Evolutionary conservation across 768 basidiomycete species (phyloP), one percentile per base, ranked within the genome.

Genomic region (Ramaria rubella): DNA sequence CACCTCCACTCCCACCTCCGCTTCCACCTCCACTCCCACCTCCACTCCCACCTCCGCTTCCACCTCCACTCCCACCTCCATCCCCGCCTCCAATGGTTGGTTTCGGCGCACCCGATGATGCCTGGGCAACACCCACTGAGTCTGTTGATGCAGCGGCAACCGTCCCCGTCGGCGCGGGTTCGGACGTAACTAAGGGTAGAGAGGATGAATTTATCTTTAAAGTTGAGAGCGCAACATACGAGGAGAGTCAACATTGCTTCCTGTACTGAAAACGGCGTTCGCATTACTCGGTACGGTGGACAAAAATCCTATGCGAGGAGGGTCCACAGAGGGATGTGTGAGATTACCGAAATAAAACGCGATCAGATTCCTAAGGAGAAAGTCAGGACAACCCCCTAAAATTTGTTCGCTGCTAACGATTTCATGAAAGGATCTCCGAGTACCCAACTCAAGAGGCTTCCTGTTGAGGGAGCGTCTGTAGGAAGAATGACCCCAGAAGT

Each of bases 341-440:
- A 88, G 65, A 61, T 89, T 86, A 6, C 88, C 88, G 64, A 81
- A 89, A 67, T 88, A 78, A 65, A 81, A 90, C 23, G 86, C 71
- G 14, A 82, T 75, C 17, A 89, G 64, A 5, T 82, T 85, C 12
- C 88, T 87, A 60, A 23, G 29, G 42, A 19, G 29, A n/a, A 53
- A 55, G 33, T 36, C 31, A 31, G 14, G 14, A n/a, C n/a, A n/a
- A n/a, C n/a, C n/a, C n/a, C n/a, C n/a, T n/a, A n/a, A n/a, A n/a
- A n/a, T n/a, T n/a, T n/a, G n/a, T n/a, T n/a, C n/a, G n/a, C 17
- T 17, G 70, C 80, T 40, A 59, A 88, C 86, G 85, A 77, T 65
- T 88, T 88, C 58, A 90, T 62, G 62, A 90, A 90, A 1, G 87
- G 87, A 60, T 77, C 78, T 2, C 88, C 88, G 30, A 90, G 69